Evolutionary conservation across 768 basidiomycete species (phyloP), one percentile per base, ranked within the genome.

Genomic region (Plicaturopsis crispa): DNA sequence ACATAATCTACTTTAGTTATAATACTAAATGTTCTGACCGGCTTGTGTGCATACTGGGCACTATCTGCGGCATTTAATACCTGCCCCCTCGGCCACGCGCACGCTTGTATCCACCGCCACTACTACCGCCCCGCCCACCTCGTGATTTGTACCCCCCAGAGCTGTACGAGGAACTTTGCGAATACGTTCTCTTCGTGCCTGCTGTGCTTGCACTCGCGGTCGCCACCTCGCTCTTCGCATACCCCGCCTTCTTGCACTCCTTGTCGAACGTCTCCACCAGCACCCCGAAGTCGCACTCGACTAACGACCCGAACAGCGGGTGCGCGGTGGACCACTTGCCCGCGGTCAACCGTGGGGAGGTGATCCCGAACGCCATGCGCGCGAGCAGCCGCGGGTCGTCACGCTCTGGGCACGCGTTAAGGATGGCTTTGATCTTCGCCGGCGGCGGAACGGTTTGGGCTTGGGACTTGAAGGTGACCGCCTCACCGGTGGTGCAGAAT

Each of bases 341-440:
- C 2, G 48, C 49, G 2, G 69, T 66, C 16, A 72, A 54, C 1
- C 71, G 59, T 2, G 67, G 67, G 14, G 66, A 69, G 1, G 63
- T 62, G 33, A 73, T 62, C 6, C 71, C 72, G 39, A 72, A 74
- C 4, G 70, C 72, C 57, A 70, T 59, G 6, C 70, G 63, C 2
- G 72, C 69, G n/a, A 73, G 55, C 22, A 71, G 54, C 5, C 67
- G 67, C 18, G 69, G 64, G 39, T 72, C 70, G 39, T 72, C 69
- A 22, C 69, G 66, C 31, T 64, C 66, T 24, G 56, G 61, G 46
- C 67, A 70, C n/a, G 60, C 62, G 11, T 45, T 46, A 17, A 71
- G 57, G 34, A 73, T 66, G 10, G 50, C 56, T 19, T 49, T 39
- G 41, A 72, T 49, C 34, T 58, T 54, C 11, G 11, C 44, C 3